Conservation (phyloP, 179 eudicot genomes). For the Gypsophila paniculata region DNA sequence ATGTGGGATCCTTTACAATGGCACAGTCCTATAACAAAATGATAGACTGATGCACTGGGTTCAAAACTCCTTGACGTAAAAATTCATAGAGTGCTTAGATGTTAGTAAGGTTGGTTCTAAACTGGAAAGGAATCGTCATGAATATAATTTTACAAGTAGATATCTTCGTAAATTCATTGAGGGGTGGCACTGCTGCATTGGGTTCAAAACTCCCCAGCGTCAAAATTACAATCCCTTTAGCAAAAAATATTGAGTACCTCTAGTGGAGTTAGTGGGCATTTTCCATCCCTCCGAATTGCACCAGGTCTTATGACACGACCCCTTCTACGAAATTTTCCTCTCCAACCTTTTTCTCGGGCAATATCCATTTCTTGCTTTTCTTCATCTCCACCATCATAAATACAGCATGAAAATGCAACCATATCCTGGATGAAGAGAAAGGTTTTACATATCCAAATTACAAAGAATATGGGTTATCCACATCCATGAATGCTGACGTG, state of each 20-base stretch:
- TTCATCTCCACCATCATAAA: conserved; percentile 91
- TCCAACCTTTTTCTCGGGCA: conserved; percentile 97
- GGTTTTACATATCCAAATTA: neutral
- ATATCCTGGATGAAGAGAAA: conserved; percentile 63
- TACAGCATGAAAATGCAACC: conserved; percentile 99
- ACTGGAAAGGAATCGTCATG: neutral
- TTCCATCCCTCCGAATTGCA: conserved; percentile 84
- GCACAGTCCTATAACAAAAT: no score
- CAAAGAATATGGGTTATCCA: neutral
- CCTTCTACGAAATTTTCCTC: conserved; percentile 83
- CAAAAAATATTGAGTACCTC: conserved; percentile 52
- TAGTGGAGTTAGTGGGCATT: conserved; percentile 93
- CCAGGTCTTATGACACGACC: conserved; percentile 93
- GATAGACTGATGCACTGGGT: no score
- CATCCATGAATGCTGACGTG: conserved; percentile 4
- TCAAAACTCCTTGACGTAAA: no score
- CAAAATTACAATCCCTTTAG: neutral
- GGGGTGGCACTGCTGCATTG: neutral
- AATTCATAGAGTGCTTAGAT: no score
- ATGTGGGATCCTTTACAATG: no score
- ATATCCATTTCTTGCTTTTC: conserved; percentile 92
- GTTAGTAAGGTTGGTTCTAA: neutral
- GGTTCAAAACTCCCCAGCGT: neutral
- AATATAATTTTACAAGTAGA: no score
- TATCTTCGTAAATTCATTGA: neutral